A percentile compares a stretch with the other conserved stretches of the same genome.
phyloP scores from a whole-genome alignment of 2,329 filamentous ascomycete species.

The Leptoxyphium fumago region DNA sequence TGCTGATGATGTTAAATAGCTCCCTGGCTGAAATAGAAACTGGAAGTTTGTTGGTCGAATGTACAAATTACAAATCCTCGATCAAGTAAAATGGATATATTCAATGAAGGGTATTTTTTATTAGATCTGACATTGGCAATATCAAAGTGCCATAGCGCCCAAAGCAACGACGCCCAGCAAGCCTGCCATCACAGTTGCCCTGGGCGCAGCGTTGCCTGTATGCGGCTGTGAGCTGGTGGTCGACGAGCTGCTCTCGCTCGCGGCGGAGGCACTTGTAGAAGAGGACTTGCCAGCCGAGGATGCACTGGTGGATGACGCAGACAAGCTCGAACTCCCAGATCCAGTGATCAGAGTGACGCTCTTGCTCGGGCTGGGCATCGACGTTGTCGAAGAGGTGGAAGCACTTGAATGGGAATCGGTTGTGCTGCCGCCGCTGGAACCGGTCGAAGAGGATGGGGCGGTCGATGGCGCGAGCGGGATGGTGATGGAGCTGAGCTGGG shows the following conservation, averaged over 20 bases:
- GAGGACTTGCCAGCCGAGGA: not conserved
- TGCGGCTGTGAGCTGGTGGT: conserved; percentile 1
- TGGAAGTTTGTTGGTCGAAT: too few relatives aligned
- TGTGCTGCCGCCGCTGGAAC: conserved; percentile 15
- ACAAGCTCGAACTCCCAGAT: conserved; percentile 1
- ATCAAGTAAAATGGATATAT: too few relatives aligned
- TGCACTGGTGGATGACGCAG: conserved; percentile 1
- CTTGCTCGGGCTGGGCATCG: not conserved
- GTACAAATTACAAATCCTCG: too few relatives aligned
- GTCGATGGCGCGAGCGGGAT: conserved; percentile 16
- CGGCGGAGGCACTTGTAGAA: not conserved
- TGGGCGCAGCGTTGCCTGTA: conserved; percentile 7
- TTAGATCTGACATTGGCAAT: too few relatives aligned
- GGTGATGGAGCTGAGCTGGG: conserved; percentile 6
- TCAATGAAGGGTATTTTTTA: too few relatives aligned
- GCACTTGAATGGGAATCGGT: conserved; percentile 5
- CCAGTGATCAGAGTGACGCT: not conserved
- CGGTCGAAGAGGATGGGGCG: conserved; percentile 12
- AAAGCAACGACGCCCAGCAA: conserved; percentile 14
- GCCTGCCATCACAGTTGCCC: conserved; percentile 11
- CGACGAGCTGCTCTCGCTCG: conserved; percentile 1
- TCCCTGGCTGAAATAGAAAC: too few relatives aligned
- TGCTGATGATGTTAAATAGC: too few relatives aligned
- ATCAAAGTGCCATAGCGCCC: conserved; percentile 12
- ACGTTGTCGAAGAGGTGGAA: conserved; percentile 1